phyloP scores from a whole-genome alignment of 495 filamentous ascomycete species.

The Trichoderma virens region DNA sequence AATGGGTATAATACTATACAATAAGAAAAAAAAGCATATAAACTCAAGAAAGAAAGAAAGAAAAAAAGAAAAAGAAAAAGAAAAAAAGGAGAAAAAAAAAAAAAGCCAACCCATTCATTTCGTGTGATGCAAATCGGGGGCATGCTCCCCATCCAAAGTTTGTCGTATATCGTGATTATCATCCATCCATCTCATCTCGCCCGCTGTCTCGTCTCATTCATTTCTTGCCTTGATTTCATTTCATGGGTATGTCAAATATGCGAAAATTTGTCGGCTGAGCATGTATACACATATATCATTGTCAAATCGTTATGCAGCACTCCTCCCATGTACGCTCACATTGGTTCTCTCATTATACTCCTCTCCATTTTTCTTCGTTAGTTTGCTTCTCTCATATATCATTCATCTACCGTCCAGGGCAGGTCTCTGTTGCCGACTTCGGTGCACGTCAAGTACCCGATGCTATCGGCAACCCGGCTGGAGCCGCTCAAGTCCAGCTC shows the following conservation, averaged over 20 bases:
- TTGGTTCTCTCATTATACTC: not conserved
- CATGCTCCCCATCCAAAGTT: not conserved
- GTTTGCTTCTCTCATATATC: not conserved
- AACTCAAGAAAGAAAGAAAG: not conserved
- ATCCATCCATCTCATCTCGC: not conserved
- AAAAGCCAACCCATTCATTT: not conserved
- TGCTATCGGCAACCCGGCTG: constrained; percentile 20
- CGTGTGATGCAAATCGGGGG: not conserved
- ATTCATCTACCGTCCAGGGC: constrained; percentile 42
- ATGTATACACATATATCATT: not conserved
- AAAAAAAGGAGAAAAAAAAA: not conserved
- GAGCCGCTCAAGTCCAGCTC: constrained; percentile 55
- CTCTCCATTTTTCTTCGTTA: not conserved
- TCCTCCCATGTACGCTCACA: too few species aligned
- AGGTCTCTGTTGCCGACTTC: constrained; percentile 61
- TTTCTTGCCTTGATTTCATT: not conserved
- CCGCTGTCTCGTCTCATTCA: not conserved
- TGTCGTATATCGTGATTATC: not conserved
- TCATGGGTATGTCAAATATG: not conserved
- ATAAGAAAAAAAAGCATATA: too few species aligned
- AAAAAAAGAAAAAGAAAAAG: not conserved
- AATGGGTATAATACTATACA: too few species aligned
- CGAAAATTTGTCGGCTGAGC: not conserved
- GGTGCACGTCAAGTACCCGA: constrained; percentile 65
- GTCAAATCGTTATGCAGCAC: not conserved